These are phyloP conservation scores for Neurospora sp. DNA, from an alignment of 2,329 filamentous ascomycete genomes.

Conservation along the genomic window DNA sequence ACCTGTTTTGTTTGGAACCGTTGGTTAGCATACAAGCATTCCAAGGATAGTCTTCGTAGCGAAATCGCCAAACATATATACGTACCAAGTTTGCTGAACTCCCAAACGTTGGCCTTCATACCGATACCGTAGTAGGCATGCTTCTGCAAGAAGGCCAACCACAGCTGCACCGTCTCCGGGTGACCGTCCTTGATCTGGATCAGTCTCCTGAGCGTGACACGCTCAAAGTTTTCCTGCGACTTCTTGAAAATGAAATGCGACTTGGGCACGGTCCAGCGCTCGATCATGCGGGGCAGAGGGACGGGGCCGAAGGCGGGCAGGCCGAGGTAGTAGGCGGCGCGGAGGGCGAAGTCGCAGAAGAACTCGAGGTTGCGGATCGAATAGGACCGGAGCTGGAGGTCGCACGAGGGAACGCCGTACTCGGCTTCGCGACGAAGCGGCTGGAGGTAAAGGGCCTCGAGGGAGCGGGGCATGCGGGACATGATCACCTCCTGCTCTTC, in stretches of 20 bases:
- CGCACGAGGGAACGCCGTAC: conserved; percentile 74
- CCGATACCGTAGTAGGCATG: conserved; percentile 93
- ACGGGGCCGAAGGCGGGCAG: conserved; percentile 79
- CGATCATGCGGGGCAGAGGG: conserved; percentile 73
- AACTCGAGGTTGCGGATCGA: conserved; percentile 84
- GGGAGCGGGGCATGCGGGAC: conserved; percentile 59
- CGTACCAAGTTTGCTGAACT: conserved; percentile 65
- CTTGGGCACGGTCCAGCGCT: conserved; percentile 89
- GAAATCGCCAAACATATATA: conserved; percentile 3
- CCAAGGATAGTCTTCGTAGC: not conserved
- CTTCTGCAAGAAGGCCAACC: conserved; percentile 86
- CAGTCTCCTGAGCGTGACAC: conserved; percentile 72
- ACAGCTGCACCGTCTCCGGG: conserved; percentile 77
- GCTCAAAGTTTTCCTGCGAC: conserved; percentile 93
- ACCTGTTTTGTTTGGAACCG: conserved; percentile 24
- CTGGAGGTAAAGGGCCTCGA: conserved; percentile 78
- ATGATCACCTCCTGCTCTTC: conserved; percentile 5
- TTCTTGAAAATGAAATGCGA: conserved; percentile 95
- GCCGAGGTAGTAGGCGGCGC: conserved; percentile 87
- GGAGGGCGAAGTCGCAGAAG: conserved; percentile 87
- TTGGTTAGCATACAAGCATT: not conserved
- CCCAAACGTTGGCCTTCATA: conserved; percentile 98
- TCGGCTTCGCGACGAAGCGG: conserved; percentile 67
- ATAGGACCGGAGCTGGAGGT: conserved; percentile 89
- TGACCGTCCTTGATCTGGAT: conserved; percentile 92